phyloP scores from a whole-genome alignment of 2,329 filamentous ascomycete genomes.

The Pleoardoris graminearum region DNA sequence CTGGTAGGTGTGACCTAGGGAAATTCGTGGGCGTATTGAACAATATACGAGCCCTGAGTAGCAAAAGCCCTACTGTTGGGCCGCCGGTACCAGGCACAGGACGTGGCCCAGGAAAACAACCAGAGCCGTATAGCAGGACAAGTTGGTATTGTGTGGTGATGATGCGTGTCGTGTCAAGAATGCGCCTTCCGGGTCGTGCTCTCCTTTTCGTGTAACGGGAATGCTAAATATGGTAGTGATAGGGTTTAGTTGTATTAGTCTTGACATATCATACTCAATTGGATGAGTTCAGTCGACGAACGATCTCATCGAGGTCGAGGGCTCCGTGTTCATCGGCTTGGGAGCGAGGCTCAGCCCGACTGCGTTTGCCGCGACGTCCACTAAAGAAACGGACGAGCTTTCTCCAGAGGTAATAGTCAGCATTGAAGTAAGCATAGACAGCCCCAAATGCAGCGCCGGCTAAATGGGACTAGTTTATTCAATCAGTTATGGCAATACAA shows the following conservation, averaged over 20 bases:
- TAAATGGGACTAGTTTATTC: background rate
- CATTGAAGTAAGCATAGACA: background rate
- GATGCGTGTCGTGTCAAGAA: no score
- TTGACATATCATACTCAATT: background rate
- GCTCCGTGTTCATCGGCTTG: background rate
- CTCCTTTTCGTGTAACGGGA: no score
- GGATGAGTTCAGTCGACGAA: conserved; percentile 2
- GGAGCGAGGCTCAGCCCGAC: background rate
- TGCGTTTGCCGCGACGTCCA: background rate
- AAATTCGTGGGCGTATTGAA: no score
- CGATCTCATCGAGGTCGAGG: background rate
- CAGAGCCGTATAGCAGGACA: no score
- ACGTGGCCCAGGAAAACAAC: no score
- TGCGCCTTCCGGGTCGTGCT: background rate
- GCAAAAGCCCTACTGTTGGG: no score
- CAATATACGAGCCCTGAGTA: no score
- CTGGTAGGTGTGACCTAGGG: no score
- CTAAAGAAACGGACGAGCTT: background rate
- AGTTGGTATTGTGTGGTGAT: no score
- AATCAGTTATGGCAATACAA: background rate
- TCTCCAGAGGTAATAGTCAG: background rate
- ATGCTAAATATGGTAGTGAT: no score
- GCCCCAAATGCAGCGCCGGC: conserved; percentile 1
- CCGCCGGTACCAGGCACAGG: no score
- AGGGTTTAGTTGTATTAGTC: no score